These are phyloP conservation scores for Yamadazyma olivae DNA, from an alignment of 805 yeast genomes.

Conservation along the genomic window DNA sequence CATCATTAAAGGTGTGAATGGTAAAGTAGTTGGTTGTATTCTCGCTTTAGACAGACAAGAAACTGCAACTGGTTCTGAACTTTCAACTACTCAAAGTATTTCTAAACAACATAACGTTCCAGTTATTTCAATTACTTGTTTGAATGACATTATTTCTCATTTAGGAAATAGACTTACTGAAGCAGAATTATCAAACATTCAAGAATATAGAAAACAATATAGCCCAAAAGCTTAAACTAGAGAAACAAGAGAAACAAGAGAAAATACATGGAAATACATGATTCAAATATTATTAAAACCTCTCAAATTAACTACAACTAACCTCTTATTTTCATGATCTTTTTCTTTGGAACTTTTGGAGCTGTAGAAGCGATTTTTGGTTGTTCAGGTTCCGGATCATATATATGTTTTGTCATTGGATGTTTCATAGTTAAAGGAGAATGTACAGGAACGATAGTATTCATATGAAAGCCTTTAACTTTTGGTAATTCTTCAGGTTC, in stretches of 20 bases:
- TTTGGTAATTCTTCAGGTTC: constrained; percentile 61
- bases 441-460: constrained; percentile 83
- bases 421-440: constrained; percentile 77
- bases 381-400: constrained; percentile 51
- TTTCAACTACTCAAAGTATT: constrained; percentile 82
- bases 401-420: constrained; percentile 73
- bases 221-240: constrained; percentile 35
- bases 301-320: too few species aligned
- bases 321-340: constrained; percentile 61
- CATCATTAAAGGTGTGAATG: constrained; percentile 67
- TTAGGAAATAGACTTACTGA: constrained; percentile 53
- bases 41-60: constrained; percentile 97
- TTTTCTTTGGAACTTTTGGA: constrained; percentile 50
- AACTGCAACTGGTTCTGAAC: constrained; percentile 61
- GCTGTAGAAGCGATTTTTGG: constrained; percentile 28
- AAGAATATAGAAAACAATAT: constrained; percentile 53
- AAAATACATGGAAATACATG: neutral
- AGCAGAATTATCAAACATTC: constrained; percentile 56
- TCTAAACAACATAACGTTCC: constrained; percentile 73
- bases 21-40: constrained; percentile 76
- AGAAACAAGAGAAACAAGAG: neutral
- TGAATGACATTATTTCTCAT: constrained; percentile 69
- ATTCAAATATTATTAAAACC: too few species aligned
- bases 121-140: constrained; percentile 73
- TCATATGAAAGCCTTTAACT: constrained; percentile 87